Conservation (phyloP, 179 eudicot species). For the Corrigiola litoralis region DNA sequence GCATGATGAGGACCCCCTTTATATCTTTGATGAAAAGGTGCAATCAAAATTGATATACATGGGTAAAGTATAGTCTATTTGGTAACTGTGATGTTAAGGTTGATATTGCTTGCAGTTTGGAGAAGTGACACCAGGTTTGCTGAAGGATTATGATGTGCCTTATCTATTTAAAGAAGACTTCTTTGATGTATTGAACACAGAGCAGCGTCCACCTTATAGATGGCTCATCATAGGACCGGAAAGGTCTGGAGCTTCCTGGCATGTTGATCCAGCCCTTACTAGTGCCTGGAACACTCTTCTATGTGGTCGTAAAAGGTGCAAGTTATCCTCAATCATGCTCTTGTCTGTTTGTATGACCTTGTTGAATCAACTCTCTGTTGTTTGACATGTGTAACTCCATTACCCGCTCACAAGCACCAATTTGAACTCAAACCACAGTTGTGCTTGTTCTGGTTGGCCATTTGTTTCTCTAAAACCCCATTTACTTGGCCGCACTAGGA, state of each 20-base stretch:
- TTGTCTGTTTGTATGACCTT: neutral
- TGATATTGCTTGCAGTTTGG: slow-evolving; percentile 63
- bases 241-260: slow-evolving; percentile 99
- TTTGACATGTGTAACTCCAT: neutral
- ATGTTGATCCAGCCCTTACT: slow-evolving; percentile 99
- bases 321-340: neutral
- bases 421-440: too few species aligned
- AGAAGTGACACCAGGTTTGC: slow-evolving; percentile 68
- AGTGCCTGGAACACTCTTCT: slow-evolving; percentile 99
- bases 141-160: slow-evolving; percentile 88
- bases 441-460: too few species aligned
- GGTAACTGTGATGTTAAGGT: slow-evolving; percentile 5
- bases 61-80: neutral
- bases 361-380: neutral
- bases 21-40: slow-evolving; percentile 94
- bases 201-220: slow-evolving; percentile 79
- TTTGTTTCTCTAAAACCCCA: too few species aligned
- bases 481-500: too few species aligned
- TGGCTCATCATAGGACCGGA: slow-evolving; percentile 98
- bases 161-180: slow-evolving; percentile 82
- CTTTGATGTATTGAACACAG: slow-evolving; percentile 72
- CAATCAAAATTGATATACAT: slow-evolving; percentile 1
- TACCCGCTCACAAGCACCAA: too few species aligned
- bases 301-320: slow-evolving; percentile 91
- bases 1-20: slow-evolving; percentile 97